Evolutionary conservation across 2,329 filamentous ascomycete species (phyloP).

Genomic region (Phyllosticta capitalensis): DNA sequence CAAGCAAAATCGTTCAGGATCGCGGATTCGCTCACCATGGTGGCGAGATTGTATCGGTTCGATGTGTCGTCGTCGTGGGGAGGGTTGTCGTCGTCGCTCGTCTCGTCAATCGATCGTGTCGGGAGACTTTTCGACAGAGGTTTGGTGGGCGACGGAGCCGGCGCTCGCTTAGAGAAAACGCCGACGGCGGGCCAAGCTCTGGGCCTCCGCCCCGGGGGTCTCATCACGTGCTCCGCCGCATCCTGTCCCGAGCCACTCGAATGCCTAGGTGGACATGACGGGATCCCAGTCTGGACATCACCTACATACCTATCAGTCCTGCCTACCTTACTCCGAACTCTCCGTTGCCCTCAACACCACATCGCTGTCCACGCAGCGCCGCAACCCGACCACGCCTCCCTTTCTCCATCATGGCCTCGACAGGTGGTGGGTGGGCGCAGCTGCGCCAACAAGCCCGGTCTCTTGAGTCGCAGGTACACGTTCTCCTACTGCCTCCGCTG

Average conservation of each 20-base stretch:
- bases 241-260: constrained; percentile 3
- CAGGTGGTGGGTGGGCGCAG: constrained; percentile 66
- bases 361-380: neutral
- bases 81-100: constrained; percentile 13
- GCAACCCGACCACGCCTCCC: constrained; percentile 1
- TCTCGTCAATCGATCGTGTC: constrained; percentile 8
- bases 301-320: no score
- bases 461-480: constrained; percentile 74
- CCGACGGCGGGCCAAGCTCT: neutral
- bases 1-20: constrained; percentile 1
- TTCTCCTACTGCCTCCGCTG: neutral
- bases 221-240: neutral
- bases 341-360: constrained; percentile 1
- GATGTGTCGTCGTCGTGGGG: constrained; percentile 11
- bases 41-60: constrained; percentile 19
- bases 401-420: constrained; percentile 26
- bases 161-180: constrained; percentile 8
- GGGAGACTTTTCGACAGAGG: constrained; percentile 8
- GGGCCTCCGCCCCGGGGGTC: no score
- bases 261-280: no score
- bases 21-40: constrained; percentile 23
- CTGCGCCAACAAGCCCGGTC: constrained; percentile 84
- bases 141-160: neutral
- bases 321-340: no score
- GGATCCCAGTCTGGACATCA: no score